Base-by-base conservation (phyloP, 169 alveolate species). In the Plasmodium gonderi region DNA sequence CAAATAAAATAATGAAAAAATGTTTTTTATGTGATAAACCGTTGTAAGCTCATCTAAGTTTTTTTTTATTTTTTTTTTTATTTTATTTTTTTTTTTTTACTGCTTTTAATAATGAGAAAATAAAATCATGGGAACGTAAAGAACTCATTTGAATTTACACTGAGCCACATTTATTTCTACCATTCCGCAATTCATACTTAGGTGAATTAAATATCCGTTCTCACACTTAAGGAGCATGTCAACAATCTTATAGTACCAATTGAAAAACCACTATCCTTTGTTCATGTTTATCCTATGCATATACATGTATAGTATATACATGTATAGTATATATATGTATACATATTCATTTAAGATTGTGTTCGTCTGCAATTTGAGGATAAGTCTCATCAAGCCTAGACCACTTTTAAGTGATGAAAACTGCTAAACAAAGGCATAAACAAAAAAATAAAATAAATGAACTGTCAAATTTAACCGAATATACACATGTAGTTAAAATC, bases 371-470 rank as follows among this genome's bases (percentile, higher is more conserved):
- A 12, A 60, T 29, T 36, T 60, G 72, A 20, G 9, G 17, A 60
- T 29, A 60, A 60, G 9, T 23, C 26, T 60, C 26, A 8, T n/a
- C 72, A 3, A 12, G 72, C 38, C 17, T 11, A n/a, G 38, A 60
- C 72, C 72, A 60, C 72, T 60, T 60, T 3, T 36, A 60, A 60
- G 72, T 60, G 72, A 60, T 60, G 72, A 60, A n/a, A n/a, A n/a
- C 26, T 60, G 36, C 72, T 17, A 23, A 60, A n/a, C n/a, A 5
- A 36, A n/a, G 36, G 40, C 72, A 60, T 36, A 60, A n/a, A 36
- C 11, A 68, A 68, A 68, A 68, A 68, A 68, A 68, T n/a, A 68
- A 29, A 68, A 68, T 33, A 68, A 68, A 69, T 33, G 14, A 69
- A 69, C 38, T 33, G 49, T 23, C 26, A 42, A 33, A 38, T 69